Evolutionary conservation across 805 yeast species (phyloP).

Genomic region (Lipomyces spencermartinsiae): DNA sequence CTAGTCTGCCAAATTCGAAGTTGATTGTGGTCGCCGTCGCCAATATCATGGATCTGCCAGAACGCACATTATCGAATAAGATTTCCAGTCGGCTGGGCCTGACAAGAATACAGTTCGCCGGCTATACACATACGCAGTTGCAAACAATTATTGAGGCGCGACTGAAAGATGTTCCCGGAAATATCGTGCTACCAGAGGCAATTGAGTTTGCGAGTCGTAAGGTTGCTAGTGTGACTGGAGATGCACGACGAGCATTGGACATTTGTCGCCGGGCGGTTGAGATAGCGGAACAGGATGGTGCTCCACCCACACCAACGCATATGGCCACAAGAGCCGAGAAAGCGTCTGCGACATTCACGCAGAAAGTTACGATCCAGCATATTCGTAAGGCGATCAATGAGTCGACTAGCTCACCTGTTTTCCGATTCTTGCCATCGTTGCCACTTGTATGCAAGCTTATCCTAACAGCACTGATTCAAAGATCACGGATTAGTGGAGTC

Average conservation of each 20-base stretch:
- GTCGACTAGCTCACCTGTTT: slow-evolving; percentile 75
- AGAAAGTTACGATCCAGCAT: slow-evolving; percentile 71
- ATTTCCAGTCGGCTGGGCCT: slow-evolving; percentile 90
- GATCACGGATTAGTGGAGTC: slow-evolving; percentile 69
- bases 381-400: slow-evolving; percentile 81
- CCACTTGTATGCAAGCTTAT: slow-evolving; percentile 75
- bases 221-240: slow-evolving; percentile 96
- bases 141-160: slow-evolving; percentile 75
- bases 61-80: slow-evolving; percentile 82
- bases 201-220: slow-evolving; percentile 90
- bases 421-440: slow-evolving; percentile 61
- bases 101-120: slow-evolving; percentile 83
- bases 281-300: slow-evolving; percentile 72
- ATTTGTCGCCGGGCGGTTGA: slow-evolving; percentile 90
- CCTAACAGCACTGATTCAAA: slow-evolving; percentile 67
- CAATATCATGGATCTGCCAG: slow-evolving; percentile 97
- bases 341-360: slow-evolving; percentile 42
- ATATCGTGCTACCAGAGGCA: slow-evolving; percentile 63
- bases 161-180: slow-evolving; percentile 57
- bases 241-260: slow-evolving; percentile 89
- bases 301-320: slow-evolving; percentile 32
- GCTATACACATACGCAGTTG: slow-evolving; percentile 82
- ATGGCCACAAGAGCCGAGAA: slow-evolving; percentile 36
- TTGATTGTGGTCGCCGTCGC: slow-evolving; percentile 92
- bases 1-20: slow-evolving; percentile 78